phyloP scores from a whole-genome alignment of 2,329 filamentous ascomycete species.

The Claviceps purpurea region DNA sequence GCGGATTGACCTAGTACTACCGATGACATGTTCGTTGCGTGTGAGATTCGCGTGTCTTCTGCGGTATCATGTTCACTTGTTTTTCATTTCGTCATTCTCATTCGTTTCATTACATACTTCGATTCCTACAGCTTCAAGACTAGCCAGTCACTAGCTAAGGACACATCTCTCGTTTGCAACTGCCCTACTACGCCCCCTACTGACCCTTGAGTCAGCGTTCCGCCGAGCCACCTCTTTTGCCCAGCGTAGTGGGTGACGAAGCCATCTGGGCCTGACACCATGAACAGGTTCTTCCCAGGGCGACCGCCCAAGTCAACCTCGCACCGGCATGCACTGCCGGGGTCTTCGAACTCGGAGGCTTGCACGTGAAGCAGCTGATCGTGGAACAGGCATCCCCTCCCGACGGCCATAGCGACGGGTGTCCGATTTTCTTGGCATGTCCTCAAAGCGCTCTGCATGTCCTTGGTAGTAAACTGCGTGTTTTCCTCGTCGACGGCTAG shows the following conservation, averaged over 20 bases:
- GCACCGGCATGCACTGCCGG: constrained; percentile 15
- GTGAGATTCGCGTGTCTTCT: neutral
- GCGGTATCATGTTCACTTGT: neutral
- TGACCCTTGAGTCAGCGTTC: constrained; percentile 60
- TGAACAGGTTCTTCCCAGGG: constrained; percentile 49
- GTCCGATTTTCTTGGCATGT: neutral
- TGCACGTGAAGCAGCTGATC: constrained; percentile 17
- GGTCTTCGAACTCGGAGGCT: constrained; percentile 18
- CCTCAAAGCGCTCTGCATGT: constrained; percentile 27
- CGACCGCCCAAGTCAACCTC: constrained; percentile 8
- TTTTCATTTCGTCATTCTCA: neutral
- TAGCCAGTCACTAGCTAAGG: constrained; percentile 30
- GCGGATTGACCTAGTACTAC: neutral
- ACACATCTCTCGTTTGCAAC: constrained; percentile 35
- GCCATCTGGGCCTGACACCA: constrained; percentile 83
- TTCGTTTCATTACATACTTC: neutral
- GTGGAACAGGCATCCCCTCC: constrained; percentile 16
- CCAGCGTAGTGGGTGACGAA: constrained; percentile 76
- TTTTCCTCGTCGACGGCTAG: constrained; percentile 77
- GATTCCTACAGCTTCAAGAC: constrained; percentile 35
- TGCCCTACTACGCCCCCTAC: constrained; percentile 54
- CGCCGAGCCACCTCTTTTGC: constrained; percentile 59
- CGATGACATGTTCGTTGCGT: neutral
- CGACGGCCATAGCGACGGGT: neutral
- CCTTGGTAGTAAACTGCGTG: constrained; percentile 43